Evolutionary conservation across 345 rosid species (phyloP), one percentile per base, ranked within the genome.

Genomic region (Reutealis trisperma): DNA sequence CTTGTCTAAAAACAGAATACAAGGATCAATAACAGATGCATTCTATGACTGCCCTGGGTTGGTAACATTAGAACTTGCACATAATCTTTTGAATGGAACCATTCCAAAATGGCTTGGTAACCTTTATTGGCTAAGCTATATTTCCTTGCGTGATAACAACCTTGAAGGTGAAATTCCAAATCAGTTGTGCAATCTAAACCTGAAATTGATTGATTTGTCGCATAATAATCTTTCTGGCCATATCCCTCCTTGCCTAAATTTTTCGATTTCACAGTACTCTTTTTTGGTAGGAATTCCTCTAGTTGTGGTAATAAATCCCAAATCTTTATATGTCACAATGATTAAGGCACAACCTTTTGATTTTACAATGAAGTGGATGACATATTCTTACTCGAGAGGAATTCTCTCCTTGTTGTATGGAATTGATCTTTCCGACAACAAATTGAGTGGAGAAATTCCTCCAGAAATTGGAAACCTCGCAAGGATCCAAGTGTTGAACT

Each of bases 401-500:
- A 1, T 44, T 9, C 47, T 44, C 47, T 63, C 6, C 30, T 27
- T 27, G 21, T 80, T 88, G 63, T 76, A 65, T 6, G 84, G 85
- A 65, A 2, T 84, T 2, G 88, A 88, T 67, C 25, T 88, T 21
- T 86, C 88, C 3, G 25, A 14, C 0, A 88, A 88, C 16, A 80
- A 83, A 30, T 68, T 86, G 0, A 63, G 27, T 0, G 86, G 88
- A 19, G 30, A 66, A 1, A 81, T 88, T 9, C 88, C 88, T 0
- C 7, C 0, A 2, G 80, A 75, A 63, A 0, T 86, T 0, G 85
- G 86, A 7, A 44, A 71, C 34, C 60, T 84, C 19, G 13, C 22
- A 19, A 27, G 1, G 30, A 27, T 27, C 30, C 10, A 19, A 27
- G 51, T 2, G 30, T 27, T 27, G 30, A 27, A 27, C 30, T 1